Conservation (phyloP, 2,329 filamentous ascomycete species). For the Nakataea oryzae region DNA sequence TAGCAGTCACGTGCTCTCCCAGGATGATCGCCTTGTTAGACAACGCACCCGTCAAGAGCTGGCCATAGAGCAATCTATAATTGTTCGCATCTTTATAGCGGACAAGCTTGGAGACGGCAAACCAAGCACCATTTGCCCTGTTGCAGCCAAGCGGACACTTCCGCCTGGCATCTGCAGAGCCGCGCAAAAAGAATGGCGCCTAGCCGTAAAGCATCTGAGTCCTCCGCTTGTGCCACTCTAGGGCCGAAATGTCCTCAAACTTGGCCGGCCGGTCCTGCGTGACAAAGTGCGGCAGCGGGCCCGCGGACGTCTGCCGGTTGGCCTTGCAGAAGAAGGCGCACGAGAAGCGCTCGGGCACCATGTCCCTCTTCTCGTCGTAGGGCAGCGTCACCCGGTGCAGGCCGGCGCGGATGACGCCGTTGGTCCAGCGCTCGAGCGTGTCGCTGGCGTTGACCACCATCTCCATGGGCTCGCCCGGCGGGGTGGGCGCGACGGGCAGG, state of each 20-base stretch:
- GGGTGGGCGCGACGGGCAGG: background rate
- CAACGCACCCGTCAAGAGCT: no score
- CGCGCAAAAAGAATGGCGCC: no score
- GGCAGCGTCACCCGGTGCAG: conserved; percentile 11
- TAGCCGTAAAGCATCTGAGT: background rate
- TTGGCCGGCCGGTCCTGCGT: background rate
- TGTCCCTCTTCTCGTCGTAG: background rate
- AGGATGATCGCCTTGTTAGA: no score
- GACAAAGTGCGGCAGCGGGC: conserved; percentile 7
- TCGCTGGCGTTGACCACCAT: conserved; percentile 22
- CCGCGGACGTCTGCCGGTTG: conserved; percentile 1
- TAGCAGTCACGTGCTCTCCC: no score
- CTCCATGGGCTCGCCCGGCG: background rate
- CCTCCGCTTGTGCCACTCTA: background rate
- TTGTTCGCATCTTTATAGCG: no score
- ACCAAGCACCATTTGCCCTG: no score
- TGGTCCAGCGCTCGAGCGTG: conserved; percentile 18
- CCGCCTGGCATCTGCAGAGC: no score
- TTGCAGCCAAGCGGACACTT: no score
- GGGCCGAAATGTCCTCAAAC: background rate
- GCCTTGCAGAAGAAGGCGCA: conserved; percentile 9
- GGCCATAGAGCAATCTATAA: no score
- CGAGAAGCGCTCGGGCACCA: conserved; percentile 10
- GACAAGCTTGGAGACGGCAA: no score
- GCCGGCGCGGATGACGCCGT: conserved; percentile 9